Evolutionary conservation across 352 stramenopile genomes (phyloP).

Genomic region (Globisporangium barbulae): DNA sequence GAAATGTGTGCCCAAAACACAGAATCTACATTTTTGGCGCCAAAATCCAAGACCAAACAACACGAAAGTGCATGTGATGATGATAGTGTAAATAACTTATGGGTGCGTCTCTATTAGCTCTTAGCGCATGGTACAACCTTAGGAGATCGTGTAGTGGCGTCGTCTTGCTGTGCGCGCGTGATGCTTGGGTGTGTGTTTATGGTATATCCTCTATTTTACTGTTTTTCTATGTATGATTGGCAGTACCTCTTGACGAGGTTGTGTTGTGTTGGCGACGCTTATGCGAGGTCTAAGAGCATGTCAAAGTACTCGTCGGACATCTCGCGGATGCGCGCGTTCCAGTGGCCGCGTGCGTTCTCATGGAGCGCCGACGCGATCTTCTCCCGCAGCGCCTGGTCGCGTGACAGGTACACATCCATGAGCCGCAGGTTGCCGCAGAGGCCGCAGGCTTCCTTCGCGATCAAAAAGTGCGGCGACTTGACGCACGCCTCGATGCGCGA

Average conservation of each 20-base stretch:
- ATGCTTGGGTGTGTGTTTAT: conserved; percentile 6
- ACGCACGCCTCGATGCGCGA: conserved; percentile 48
- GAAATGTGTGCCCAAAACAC: background rate
- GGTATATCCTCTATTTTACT: conserved; percentile 11
- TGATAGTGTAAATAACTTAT: conserved; percentile 5
- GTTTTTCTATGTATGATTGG: conserved; percentile 4
- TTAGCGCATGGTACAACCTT: conserved; percentile 2
- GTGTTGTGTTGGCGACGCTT: background rate
- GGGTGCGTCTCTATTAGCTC: conserved; percentile 1
- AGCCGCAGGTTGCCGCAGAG: conserved; percentile 64
- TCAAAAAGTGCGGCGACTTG: conserved; percentile 65
- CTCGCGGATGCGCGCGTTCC: conserved; percentile 75
- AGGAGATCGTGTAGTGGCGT: background rate
- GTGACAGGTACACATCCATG: conserved; percentile 65
- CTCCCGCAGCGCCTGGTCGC: conserved; percentile 51
- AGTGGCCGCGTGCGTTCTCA: conserved; percentile 59
- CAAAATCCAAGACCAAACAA: background rate
- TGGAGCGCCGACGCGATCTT: conserved; percentile 63
- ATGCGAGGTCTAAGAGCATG: conserved; percentile 75
- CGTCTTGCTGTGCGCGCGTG: background rate
- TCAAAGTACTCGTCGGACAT: conserved; percentile 82
- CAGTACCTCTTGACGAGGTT: background rate
- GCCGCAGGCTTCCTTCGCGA: conserved; percentile 65
- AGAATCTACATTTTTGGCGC: background rate
- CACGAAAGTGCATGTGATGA: background rate